Conservation (phyloP, 1,139 yeast species). For the Yamadazyma diospyri region DNA sequence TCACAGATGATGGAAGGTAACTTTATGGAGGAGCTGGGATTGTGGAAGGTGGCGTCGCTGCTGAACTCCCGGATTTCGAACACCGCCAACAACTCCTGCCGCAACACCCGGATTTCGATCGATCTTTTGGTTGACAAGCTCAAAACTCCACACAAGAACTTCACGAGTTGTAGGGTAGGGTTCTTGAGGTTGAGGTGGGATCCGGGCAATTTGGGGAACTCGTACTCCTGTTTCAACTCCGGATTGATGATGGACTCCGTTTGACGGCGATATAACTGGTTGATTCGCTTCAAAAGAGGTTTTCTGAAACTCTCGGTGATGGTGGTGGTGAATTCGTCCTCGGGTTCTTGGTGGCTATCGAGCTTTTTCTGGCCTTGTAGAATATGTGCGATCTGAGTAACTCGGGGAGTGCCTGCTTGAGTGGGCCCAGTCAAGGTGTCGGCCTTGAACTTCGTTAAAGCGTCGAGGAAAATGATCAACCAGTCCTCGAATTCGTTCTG, state of each 20-base stretch:
- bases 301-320: slow-evolving; percentile 54
- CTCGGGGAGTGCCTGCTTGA: slow-evolving; percentile 51
- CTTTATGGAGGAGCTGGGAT: slow-evolving; percentile 71
- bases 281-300: slow-evolving; percentile 64
- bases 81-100: slow-evolving; percentile 68
- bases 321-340: slow-evolving; percentile 30
- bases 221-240: slow-evolving; percentile 59
- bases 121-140: slow-evolving; percentile 60
- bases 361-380: slow-evolving; percentile 42
- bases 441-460: slow-evolving; percentile 57
- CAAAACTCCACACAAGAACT: slow-evolving; percentile 70
- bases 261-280: slow-evolving; percentile 64
- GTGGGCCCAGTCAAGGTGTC: slow-evolving; percentile 34
- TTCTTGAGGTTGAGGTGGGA: slow-evolving; percentile 57
- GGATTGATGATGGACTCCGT: slow-evolving; percentile 71
- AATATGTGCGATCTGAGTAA: slow-evolving; percentile 61
- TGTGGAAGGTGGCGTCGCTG: slow-evolving; percentile 65
- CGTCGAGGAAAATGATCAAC: slow-evolving; percentile 73
- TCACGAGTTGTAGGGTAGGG: slow-evolving; percentile 79
- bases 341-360: slow-evolving; percentile 27
- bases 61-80: slow-evolving; percentile 86
- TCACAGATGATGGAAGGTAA: slow-evolving; percentile 74
- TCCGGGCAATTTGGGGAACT: slow-evolving; percentile 72
- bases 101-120: slow-evolving; percentile 69
- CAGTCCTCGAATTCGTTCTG: slow-evolving; percentile 87